Evolutionary conservation across 495 filamentous ascomycete genomes (phyloP), one percentile per base, ranked within the genome.

Genomic region (Schizothecium vesticola): DNA sequence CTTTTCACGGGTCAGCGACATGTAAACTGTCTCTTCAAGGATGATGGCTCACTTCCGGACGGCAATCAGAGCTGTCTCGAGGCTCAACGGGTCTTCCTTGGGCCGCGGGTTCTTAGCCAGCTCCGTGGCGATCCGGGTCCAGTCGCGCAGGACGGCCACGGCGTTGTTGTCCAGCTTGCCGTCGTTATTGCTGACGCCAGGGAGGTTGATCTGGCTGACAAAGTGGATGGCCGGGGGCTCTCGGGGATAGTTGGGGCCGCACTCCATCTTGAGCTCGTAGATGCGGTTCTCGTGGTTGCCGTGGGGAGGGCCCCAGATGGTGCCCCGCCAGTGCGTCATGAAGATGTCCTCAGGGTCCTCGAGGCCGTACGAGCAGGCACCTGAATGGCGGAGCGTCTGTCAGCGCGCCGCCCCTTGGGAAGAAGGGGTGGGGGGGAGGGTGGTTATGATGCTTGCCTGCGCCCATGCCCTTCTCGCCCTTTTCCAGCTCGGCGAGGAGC

Each of bases 261-360:
- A 99, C 83, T 98, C 92, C 78, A 99, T 97, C 78, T 97, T 96
- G 66, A 98, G 85, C 74, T 91, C 94, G 84, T 99, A 99, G 80
- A 99, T 99, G 68, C 95, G 90, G 80, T 98, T 98, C 83, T 99
- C 96, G 75, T 98, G 95, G 62, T 90, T 90, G 74, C 92, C 94
- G 96, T 99, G 96, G 73, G 96, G 95, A 72, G 95, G 95, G 0
- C 95, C 95, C 61, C 97, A 88, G 71, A 99, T 97, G 1, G 95
- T 98, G 63, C 93, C 95, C 71, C 96, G 96, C 95, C 95, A 99
- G 86, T 97, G 92, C 68, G 92, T 92, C 94, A 99, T 97, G 80
- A 94, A 88, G 73, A 97, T 86, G 74, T 99, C 95, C 75, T 97
- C 94, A 26, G 92, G 92, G 80, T 98, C 92, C 64, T 92, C 92